phyloP scores from a whole-genome alignment of 78 protist genomes.

The Dictyostelium capitatum region DNA sequence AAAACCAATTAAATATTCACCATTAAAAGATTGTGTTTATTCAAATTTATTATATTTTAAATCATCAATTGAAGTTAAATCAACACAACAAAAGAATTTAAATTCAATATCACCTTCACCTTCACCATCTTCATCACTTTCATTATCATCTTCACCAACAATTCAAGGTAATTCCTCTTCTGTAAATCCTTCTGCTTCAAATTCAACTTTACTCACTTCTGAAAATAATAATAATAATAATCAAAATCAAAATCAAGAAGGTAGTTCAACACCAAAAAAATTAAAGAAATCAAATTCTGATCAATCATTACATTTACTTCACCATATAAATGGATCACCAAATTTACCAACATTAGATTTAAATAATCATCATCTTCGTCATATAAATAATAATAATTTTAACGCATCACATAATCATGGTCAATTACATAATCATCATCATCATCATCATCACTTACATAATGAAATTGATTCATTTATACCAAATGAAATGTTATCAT shows the following conservation, averaged over 20 bases:
- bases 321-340: neutral
- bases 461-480: neutral
- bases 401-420: too few relatives aligned
- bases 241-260: neutral
- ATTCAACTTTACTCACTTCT: neutral
- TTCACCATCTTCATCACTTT: neutral
- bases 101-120: neutral
- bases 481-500: neutral
- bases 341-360: neutral
- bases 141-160: neutral
- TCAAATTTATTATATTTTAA: constrained; percentile 6
- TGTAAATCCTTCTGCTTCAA: neutral
- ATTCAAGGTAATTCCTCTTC: neutral
- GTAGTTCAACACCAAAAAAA: constrained; percentile 2
- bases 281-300: constrained; percentile 10
- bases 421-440: neutral
- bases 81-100: neutral
- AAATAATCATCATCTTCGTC: neutral
- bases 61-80: neutral
- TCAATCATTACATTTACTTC: neutral
- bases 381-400: neutral
- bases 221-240: neutral
- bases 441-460: neutral
- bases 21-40: constrained; percentile 11
- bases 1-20: constrained; percentile 36